Base-by-base conservation (phyloP, 2,329 filamentous ascomycete genomes). In the Rutstroemia sydowiana region DNA sequence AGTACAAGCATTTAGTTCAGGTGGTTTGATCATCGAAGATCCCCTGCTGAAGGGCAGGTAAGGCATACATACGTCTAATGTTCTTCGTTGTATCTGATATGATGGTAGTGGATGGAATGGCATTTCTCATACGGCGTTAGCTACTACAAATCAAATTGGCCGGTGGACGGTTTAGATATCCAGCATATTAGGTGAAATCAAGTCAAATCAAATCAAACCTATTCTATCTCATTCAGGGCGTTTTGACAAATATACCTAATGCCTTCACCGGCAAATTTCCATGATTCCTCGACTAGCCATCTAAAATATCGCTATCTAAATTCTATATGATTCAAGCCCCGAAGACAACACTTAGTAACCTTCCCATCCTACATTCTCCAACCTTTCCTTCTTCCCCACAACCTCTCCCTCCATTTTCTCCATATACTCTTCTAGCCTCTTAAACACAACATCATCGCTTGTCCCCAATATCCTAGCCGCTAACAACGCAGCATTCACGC, bases 401-500 rank as follows among this genome's bases (percentile, higher is more conserved):
- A 88, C 82, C 51, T 73, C 85, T 61, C 84, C 81, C 65, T 78
- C 77, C 71, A 85, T 84, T 7, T 77, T 73, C 46, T 73, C 69
- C 66, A 82, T 78, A 64, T 87, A 89, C 16, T 73, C 69, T 56
- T 74, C 75, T 71, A 87, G 73, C 59, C 75, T 74, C 53, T 76
- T 69, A 45, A 73, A 69, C n/a, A 86, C 73, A n/a, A 70, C 73
- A 13, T 71, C 69, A 52, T 84, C 77, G 34, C 71, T 73, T 3
- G 77, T 68, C 3, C 83, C 84, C 3, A 90, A 66, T 31, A 88
- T 85, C 16, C 84, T 73, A 18, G 84, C 76, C 0, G 86, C 85
- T n/a, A 88, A 70, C 16, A 89, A 72, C 0, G 81, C 86, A 0
- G 87, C 87, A 61, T 90, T 91, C 51, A 85, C 85, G 21, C 83